Conservation (phyloP, 1,284 basidiomycete genomes). For the Irpex sp. region DNA sequence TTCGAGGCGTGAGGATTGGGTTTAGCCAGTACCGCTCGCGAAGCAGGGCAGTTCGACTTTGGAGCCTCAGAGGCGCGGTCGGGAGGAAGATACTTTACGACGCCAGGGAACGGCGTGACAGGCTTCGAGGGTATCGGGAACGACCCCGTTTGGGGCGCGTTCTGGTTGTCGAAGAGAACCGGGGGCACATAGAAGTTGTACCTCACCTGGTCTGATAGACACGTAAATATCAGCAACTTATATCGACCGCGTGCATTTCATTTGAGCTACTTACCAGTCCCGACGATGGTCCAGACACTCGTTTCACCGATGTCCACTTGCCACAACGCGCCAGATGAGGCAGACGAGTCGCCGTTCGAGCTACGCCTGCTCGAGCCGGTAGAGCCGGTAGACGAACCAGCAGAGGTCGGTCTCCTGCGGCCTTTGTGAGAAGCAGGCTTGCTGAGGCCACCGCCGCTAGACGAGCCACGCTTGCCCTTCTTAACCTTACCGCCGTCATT, state of each 20-base stretch:
- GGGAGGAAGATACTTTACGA: conserved; percentile 83
- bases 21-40: conserved; percentile 66
- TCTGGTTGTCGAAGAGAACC: conserved; percentile 73
- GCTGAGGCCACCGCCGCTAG: conserved; percentile 56
- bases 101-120: conserved; percentile 81
- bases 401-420: conserved; percentile 68
- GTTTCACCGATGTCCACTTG: conserved; percentile 86
- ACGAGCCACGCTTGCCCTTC: conserved; percentile 71
- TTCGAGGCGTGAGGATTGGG: conserved; percentile 68
- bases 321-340: conserved; percentile 79
- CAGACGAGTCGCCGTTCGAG: conserved; percentile 58
- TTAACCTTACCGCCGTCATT: conserved; percentile 81
- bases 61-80: conserved; percentile 75
- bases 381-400: conserved; percentile 69
- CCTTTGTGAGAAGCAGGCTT: conserved; percentile 62
- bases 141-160: conserved; percentile 57
- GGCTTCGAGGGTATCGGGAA: conserved; percentile 78
- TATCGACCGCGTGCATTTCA: background rate
- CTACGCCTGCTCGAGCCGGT: conserved; percentile 61
- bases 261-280: conserved; percentile 57
- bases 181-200: conserved; percentile 95
- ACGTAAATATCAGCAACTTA: conserved; percentile 4
- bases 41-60: conserved; percentile 59
- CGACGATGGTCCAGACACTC: conserved; percentile 91
- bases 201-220: conserved; percentile 66